phyloP scores from a whole-genome alignment of 2,329 filamentous ascomycete genomes.

The Passalora sequoiae region DNA sequence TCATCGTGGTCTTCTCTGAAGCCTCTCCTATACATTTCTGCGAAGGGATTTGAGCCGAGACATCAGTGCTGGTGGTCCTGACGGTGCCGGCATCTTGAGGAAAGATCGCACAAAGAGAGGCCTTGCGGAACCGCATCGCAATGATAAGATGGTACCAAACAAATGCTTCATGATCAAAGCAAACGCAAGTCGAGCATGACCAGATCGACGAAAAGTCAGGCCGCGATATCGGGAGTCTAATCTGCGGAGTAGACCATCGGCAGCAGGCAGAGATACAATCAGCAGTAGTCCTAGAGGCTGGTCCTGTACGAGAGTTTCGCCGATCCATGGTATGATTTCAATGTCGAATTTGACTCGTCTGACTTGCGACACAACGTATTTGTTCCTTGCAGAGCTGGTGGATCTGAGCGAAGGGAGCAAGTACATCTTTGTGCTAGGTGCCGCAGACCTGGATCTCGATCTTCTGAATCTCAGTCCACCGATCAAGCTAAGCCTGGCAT shows the following conservation, averaged over 20 bases:
- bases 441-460: no score
- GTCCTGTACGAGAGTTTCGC: background rate
- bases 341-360: constrained; percentile 9
- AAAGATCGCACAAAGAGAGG: background rate
- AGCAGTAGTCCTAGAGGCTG: background rate
- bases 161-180: background rate
- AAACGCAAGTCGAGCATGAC: background rate
- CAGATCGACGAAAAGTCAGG: background rate
- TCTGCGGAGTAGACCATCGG: constrained; percentile 1
- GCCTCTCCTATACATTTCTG: constrained; percentile 1
- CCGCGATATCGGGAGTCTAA: background rate
- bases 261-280: background rate
- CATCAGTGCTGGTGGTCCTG: background rate
- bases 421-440: no score
- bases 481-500: no score
- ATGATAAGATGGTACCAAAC: constrained; percentile 3
- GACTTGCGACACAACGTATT: background rate
- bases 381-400: background rate
- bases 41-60: background rate
- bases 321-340: background rate
- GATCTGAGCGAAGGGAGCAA: background rate
- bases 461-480: no score
- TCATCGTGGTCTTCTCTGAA: constrained; percentile 9
- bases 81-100: background rate
- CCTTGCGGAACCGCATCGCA: background rate